Evolutionary conservation across 495 filamentous ascomycete species (phyloP), one percentile per base, ranked within the genome.

Genomic region (Daldinia grandis): DNA sequence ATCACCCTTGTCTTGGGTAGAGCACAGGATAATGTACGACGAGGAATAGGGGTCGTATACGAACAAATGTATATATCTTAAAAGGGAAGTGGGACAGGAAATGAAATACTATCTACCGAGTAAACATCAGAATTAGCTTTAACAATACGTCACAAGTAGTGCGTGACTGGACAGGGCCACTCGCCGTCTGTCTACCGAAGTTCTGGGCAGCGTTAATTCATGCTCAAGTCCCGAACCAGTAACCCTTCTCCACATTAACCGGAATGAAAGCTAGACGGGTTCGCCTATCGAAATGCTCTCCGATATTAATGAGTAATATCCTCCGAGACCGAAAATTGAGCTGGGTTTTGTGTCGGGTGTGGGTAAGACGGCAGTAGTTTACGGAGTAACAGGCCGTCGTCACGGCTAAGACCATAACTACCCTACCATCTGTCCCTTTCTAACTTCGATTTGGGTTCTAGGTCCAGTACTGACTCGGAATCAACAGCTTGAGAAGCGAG

Each of bases 211-310:
- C 61, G 47, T 15, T 51, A 33, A 27, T 53, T 21, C 31, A 21
- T 61, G 21, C 25, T 33, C 58, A 67, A 74, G 49, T 66, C 71
- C 66, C 71, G 62, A 66, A 56, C 30, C 44, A 63, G 66, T 53
- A 63, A 37, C 33, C 49, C 7, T 54, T 70, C 63, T 73, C 69
- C 72, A 76, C 74, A 76, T 76, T 76, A 76, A 37, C 74, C 74
- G 74, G 72, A 64, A 64, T 74, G 58, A 68, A 62, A 37, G 60
- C 54, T 31, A 53, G 49, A 17, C 68, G 27, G 51, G 55, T 55
- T 76, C 74, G 62, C 72, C 72, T 76, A 76, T 77, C 54, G 68
- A 68, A 75, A 51, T 57, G 63, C 35, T 50, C 44, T 62, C 57
- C 62, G 55, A 78, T 71, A 78, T 76, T 78, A 75, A 74, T 58